Evolutionary conservation across 106 monocot species (phyloP), one percentile per base, ranked within the genome.

Genomic region (Posidonia australis): DNA sequence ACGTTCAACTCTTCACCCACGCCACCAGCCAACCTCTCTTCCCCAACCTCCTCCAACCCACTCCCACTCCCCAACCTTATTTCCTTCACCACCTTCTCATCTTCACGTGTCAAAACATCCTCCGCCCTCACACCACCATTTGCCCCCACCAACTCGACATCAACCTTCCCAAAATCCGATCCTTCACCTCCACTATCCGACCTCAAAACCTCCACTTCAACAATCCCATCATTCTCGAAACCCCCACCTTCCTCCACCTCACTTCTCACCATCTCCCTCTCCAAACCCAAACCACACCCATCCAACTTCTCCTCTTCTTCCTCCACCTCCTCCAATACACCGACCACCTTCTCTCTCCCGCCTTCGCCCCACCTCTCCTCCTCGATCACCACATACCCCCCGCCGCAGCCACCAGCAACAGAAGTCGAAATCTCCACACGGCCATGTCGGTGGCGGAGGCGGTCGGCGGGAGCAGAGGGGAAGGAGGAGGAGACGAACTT

Each of bases 401-500:
- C 72, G 51, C 31, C 64, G 49, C 13, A 19, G 19, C 20, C 20
- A 0, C 29, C 56, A 47, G 60, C 74, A 36, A 12, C 54, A 26
- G n/a, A 11, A 55, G 18, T 26, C 12, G 21, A 54, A 11, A 9
- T 51, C 18, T 48, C 41, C 2, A 45, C 46, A 9, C 44, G 46
- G n/a, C 25, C 63, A 46, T 26, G 60, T 44, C 26, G 18, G 30
- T 23, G 23, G 26, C 58, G 43, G 26, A 19, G 12, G 36, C 36
- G 36, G 7, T 36, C 36, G 36, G 36, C 36, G 36, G 53, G 68
- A 42, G 23, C 21, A 54, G 60, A 25, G 70, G 13, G 11, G 13
- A 18, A 60, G 13, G 0, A 55, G 62, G 36, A 36, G 36, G 36
- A 36, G 36, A 36, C 36, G 36, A 36, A 7, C 65, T 71, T 79